Conservation (phyloP, 2,329 filamentous ascomycete genomes). For the Escovopsis sp. region DNA sequence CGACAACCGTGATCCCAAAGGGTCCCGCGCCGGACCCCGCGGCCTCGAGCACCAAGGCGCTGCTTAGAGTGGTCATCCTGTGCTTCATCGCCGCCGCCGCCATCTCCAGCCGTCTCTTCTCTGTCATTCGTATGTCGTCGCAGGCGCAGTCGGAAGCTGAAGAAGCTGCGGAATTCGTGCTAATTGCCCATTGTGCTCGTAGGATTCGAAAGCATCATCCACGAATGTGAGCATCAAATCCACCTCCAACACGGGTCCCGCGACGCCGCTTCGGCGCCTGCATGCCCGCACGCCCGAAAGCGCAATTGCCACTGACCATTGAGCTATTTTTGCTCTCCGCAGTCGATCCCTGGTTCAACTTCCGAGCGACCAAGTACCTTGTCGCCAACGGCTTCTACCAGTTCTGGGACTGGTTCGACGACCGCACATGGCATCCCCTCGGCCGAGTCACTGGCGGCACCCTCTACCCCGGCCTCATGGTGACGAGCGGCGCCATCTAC, state of each 20-base stretch:
- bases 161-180: too few species aligned
- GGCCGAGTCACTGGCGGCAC: constrained; percentile 97
- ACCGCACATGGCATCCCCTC: constrained; percentile 98
- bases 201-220: constrained; percentile 98
- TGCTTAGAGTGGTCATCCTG: constrained; percentile 83
- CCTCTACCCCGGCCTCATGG: constrained; percentile 97
- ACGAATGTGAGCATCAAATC: constrained; percentile 68
- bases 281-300: not conserved
- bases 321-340: constrained; percentile 7
- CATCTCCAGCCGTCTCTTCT: constrained; percentile 88
- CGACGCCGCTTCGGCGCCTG: too few species aligned
- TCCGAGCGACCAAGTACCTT: constrained; percentile 94
- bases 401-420: constrained; percentile 99
- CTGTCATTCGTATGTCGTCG: constrained; percentile 69
- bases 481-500: constrained; percentile 95
- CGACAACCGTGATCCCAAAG: constrained; percentile 24
- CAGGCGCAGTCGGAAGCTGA: not conserved
- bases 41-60: constrained; percentile 66
- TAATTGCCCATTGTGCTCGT: not conserved
- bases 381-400: constrained; percentile 95
- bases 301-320: constrained; percentile 4
- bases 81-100: constrained; percentile 81
- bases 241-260: too few species aligned
- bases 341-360: constrained; percentile 99
- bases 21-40: constrained; percentile 59